Conservation (phyloP, 805 yeast species). For the Ogataea angusta region DNA sequence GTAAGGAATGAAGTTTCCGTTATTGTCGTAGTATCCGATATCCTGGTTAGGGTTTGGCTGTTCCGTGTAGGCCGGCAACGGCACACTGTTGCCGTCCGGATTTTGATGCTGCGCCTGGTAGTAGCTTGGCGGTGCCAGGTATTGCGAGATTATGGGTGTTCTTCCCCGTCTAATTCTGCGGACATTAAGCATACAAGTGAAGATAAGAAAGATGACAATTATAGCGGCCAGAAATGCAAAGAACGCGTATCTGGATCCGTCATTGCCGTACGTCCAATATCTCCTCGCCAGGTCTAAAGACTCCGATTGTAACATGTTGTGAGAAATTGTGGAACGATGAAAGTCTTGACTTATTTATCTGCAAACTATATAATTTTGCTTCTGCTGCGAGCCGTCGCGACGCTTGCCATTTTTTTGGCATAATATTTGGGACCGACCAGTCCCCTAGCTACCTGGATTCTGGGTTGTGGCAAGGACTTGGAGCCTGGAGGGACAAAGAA, state of each 20-base stretch:
- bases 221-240: slow-evolving; percentile 58
- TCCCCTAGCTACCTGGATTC: not conserved
- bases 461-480: not conserved
- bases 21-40: slow-evolving; percentile 70
- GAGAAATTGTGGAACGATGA: not conserved
- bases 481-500: too few species aligned
- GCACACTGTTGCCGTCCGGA: slow-evolving; percentile 42
- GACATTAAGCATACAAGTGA: slow-evolving; percentile 53
- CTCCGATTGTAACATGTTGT: slow-evolving; percentile 1
- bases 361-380: not conserved
- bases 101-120: slow-evolving; percentile 52
- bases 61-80: slow-evolving; percentile 68
- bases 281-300: slow-evolving; percentile 14
- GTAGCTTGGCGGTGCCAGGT: slow-evolving; percentile 64
- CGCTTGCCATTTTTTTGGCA: not conserved
- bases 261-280: slow-evolving; percentile 13
- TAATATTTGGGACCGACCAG: not conserved
- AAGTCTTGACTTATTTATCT: slow-evolving; percentile 1
- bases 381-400: slow-evolving; percentile 2
- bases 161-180: slow-evolving; percentile 49
- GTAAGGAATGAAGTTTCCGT: slow-evolving; percentile 47
- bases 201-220: slow-evolving; percentile 43
- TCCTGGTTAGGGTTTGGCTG: slow-evolving; percentile 63
- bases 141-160: slow-evolving; percentile 61
- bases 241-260: slow-evolving; percentile 58